Evolutionary conservation across 257 asterid genomes (phyloP).

Genomic region (Galeopsis tetrahit): DNA sequence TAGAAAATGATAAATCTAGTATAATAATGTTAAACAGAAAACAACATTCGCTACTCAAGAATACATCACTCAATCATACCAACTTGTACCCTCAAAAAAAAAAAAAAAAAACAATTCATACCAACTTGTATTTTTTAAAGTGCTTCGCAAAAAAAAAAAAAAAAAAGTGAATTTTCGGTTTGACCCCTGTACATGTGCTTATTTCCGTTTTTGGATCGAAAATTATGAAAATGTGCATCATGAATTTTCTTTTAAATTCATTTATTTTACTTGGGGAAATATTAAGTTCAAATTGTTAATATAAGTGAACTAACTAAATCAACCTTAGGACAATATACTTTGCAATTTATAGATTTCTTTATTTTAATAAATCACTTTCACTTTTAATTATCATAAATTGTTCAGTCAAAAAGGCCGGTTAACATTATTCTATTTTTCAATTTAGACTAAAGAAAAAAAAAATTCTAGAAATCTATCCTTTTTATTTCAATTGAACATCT

Average conservation of each 20-base stretch:
- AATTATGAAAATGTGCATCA: background rate
- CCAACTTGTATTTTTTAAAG: slow-evolving; percentile 35
- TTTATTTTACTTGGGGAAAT: background rate
- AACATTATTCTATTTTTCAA: background rate
- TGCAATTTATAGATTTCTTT: too few species aligned
- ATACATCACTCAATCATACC: slow-evolving; percentile 26
- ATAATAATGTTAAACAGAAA: slow-evolving; percentile 24
- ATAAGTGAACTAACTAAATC: background rate
- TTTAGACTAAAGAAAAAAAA: background rate
- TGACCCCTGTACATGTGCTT: background rate
- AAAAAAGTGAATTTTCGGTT: slow-evolving; percentile 4
- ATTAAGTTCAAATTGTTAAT: background rate
- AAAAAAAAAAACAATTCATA: too few species aligned
- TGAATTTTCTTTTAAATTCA: background rate
- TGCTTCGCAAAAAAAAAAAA: too few species aligned
- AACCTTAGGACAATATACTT: background rate
- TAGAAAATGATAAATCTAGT: background rate
- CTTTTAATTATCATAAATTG: background rate
- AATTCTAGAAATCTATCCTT: background rate
- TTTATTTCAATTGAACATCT: background rate
- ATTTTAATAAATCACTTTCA: too few species aligned
- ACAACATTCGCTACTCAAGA: slow-evolving; percentile 1
- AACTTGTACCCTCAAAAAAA: too few species aligned
- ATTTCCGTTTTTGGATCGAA: slow-evolving; percentile 1
- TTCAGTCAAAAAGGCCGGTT: background rate